phyloP scores from a whole-genome alignment of 371 early-diverging fungal species.

The Coemansia sp. region DNA sequence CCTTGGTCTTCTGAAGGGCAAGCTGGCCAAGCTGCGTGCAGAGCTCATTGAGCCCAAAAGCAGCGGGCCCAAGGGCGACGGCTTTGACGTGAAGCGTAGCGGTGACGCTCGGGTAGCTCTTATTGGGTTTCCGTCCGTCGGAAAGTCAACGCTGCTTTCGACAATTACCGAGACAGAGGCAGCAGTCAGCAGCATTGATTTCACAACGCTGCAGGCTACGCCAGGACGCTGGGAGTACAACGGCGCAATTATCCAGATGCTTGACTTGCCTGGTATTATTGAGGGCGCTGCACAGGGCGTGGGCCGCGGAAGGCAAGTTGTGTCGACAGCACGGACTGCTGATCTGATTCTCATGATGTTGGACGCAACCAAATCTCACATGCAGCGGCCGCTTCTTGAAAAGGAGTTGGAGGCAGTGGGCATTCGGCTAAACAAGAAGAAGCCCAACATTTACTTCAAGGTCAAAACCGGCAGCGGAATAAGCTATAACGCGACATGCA shows the following conservation, averaged over 20 bases:
- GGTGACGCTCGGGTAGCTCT: conserved; percentile 99
- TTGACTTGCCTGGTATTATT: conserved; percentile 97
- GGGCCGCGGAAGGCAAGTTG: conserved; percentile 96
- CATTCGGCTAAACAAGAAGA: conserved; percentile 89
- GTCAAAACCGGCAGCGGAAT: conserved; percentile 98
- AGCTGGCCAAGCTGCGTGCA: conserved; percentile 91
- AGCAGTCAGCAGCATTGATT: conserved; percentile 95
- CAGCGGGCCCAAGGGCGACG: conserved; percentile 92
- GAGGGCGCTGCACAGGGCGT: conserved; percentile 98
- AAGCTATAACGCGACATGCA: conserved; percentile 88
- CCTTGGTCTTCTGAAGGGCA: conserved; percentile 95
- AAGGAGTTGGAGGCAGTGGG: conserved; percentile 98
- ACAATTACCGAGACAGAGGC: conserved; percentile 95
- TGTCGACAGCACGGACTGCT: conserved; percentile 97
- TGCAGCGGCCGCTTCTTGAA: conserved; percentile 86
- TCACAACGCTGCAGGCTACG: conserved; percentile 98
- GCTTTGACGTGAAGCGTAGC: conserved; percentile 97
- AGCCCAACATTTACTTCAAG: conserved; percentile 96
- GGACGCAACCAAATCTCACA: conserved; percentile 93
- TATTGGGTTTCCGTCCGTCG: conserved; percentile 99
- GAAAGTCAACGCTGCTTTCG: conserved; percentile 96
- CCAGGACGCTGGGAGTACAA: conserved; percentile 98
- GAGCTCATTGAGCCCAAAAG: conserved; percentile 90
- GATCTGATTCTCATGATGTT: conserved; percentile 98
- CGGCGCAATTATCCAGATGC: conserved; percentile 96